These are phyloP conservation scores for Yamagishiella unicocca DNA, from an alignment of 139 green algal genomes.

Conservation along the genomic window DNA sequence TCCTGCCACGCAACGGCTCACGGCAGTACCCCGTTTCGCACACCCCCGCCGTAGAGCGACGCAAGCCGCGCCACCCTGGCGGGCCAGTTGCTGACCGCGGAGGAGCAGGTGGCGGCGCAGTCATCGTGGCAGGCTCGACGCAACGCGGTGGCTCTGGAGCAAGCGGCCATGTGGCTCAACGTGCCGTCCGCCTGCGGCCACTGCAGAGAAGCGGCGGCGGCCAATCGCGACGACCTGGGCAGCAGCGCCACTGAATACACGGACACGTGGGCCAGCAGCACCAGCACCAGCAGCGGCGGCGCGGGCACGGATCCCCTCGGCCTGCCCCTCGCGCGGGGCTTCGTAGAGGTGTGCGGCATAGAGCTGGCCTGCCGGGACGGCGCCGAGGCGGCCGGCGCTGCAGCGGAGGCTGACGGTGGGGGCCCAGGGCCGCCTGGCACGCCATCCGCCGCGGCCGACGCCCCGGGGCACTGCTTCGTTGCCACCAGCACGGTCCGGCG, in stretches of 20 bases:
- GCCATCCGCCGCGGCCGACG: neutral
- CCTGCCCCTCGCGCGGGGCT: constrained; percentile 57
- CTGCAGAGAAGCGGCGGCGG: neutral
- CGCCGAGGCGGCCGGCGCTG: constrained; percentile 15
- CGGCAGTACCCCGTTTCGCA: too few relatives aligned
- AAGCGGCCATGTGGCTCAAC: constrained; percentile 56
- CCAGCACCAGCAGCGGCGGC: neutral
- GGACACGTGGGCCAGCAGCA: neutral
- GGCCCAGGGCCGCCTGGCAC: neutral
- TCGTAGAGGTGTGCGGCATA: constrained; percentile 73
- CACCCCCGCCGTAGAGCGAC: constrained; percentile 43
- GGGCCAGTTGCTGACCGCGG: constrained; percentile 44
- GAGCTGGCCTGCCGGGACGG: constrained; percentile 58
- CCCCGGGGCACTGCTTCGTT: constrained; percentile 57
- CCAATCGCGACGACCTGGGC: neutral
- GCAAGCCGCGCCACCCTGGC: neutral
- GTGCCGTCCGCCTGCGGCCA: neutral
- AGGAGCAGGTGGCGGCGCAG: constrained; percentile 50
- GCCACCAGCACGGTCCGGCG: constrained; percentile 61
- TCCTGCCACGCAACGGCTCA: too few relatives aligned
- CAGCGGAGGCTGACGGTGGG: neutral
- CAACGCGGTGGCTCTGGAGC: constrained; percentile 53
- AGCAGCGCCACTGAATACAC: constrained; percentile 6
- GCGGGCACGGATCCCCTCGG: neutral
- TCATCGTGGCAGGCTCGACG: constrained; percentile 59